Evolutionary conservation across 75 land plant genomes (phyloP).

Genomic region (Selaginella tamariscina): DNA sequence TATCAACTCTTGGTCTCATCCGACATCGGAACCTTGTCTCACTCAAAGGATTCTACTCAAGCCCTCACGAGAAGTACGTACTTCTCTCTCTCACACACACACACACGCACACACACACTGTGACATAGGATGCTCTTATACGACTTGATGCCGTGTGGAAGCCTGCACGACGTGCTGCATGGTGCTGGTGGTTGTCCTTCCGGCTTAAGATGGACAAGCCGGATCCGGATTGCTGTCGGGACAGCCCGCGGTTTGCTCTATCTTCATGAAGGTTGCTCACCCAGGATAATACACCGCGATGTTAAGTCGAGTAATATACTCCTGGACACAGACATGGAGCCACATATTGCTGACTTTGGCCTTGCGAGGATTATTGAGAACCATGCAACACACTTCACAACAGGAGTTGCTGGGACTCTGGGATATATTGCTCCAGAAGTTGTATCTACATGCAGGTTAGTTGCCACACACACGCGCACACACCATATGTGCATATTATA

Average conservation of each 20-base stretch:
- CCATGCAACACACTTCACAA: not conserved
- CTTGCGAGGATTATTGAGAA: not conserved
- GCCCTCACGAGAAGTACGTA: not conserved
- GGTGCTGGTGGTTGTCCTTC: not conserved
- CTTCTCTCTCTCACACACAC: no score
- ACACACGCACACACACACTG: no score
- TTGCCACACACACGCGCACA: no score
- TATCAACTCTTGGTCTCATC: not conserved
- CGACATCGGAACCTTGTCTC: not conserved
- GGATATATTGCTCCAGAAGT: slow-evolving; percentile 13
- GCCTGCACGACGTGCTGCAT: slow-evolving; percentile 5
- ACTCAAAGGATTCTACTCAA: slow-evolving; percentile 5
- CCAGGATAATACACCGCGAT: not conserved
- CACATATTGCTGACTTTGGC: slow-evolving; percentile 9
- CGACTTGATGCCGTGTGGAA: slow-evolving; percentile 10
- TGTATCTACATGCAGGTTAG: not conserved
- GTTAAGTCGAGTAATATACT: slow-evolving; percentile 7
- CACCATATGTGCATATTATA: no score
- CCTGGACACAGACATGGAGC: slow-evolving; percentile 2
- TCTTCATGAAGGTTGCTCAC: slow-evolving; percentile 9
- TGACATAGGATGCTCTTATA: slow-evolving; percentile 1
- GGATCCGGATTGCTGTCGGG: not conserved
- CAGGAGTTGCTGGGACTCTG: slow-evolving; percentile 2
- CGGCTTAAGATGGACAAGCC: not conserved
- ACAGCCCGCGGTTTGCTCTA: slow-evolving; percentile 8